Evolutionary conservation across 2,329 filamentous ascomycete genomes (phyloP), one percentile per base, ranked within the genome.

Genomic region (Penicillium sp.): DNA sequence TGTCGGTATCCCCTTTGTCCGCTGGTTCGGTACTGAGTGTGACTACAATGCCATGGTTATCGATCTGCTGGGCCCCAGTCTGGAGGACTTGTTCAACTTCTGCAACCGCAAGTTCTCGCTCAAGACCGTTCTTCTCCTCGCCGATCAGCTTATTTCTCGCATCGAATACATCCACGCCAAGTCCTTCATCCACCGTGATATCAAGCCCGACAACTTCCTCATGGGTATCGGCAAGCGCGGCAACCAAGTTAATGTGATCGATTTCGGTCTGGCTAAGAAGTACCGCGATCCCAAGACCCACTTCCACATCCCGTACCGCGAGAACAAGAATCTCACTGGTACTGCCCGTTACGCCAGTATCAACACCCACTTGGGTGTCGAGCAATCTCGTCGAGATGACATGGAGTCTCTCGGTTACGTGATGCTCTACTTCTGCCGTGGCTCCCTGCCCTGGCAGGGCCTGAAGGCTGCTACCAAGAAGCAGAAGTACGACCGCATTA

Each of bases 11-110:
- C 95, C 95, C 48, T 98, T 98, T 73, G 95, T 99, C 74, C 92
- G 93, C 79, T 99, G 95, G 95, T 99, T 98, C 78, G 95, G 95
- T 68, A 98, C 93, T 59, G 95, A 99, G 81, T 98, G 93, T 79
- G 95, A 98, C 82, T 98, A 99, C 87, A 98, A 99, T 80, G 95
- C 95, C 76, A 98, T 99, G 95, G 95, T 99, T 52, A 87, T 98
- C 65, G 95, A 99, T 73, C 88, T 99, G 26, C 90, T 99, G 57
- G 95, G 95, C 39, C 95, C 95, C 66, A 95, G 90, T 72, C 81
- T 99, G 78, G 95, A 99, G 80, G 95, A 99, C 75, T 85, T 99
- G 33, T 99, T 99, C 90, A 98, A 99, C 86, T 98, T 98, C 79
- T 99, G 95, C 87, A 98, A 98, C 87, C 90, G 95, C 78, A 98